Evolutionary conservation across 345 rosid species (phyloP), one percentile per base, ranked within the genome.

Genomic region (Melaleuca quinquenervia): DNA sequence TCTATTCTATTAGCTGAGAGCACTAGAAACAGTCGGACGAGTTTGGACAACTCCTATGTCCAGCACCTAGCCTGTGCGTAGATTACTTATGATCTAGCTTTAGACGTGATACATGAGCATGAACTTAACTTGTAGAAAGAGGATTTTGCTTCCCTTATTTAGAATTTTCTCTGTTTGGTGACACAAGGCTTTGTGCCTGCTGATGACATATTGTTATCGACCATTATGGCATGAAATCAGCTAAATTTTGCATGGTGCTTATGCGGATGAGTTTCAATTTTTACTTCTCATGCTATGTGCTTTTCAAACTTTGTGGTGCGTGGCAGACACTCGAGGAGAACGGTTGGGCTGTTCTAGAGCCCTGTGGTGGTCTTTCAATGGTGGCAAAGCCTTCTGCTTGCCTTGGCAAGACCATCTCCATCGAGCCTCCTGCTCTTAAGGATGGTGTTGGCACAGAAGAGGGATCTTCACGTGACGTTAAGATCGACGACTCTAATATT

Each of bases 281-380:
- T 41, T 82, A 45, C 6, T 54, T 24, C 21, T 24, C 44, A 75
- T 70, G 48, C 78, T 70, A 20, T 50, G 29, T 70, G 21, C 10
- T 62, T 74, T 84, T 12, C 41, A 52, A 52, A 48, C 18, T 22
- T 50, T 84, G 50, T 22, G 84, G 80, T 82, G 50, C 56, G 85
- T 58, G 22, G 83, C 82, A 96, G 98, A 92, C 90, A 21, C 92
- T 97, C 14, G 96, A 93, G 91, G 93, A 91, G 48, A 91, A 92
- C 56, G 98, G 99, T n/a, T 97, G 99, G 99, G 95, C 95, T 51
- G 98, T 94, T 82, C 83, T 97, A 20, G 83, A 87, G 83, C 91
- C 97, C 22, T 55, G 86, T 27, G 98, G 91, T 58, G 99, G 99
- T 84, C 88, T 95, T 86, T 97, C 98, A 49, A 86, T 96, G 98